Conservation (phyloP, 2,329 filamentous ascomycete genomes). For the Dactylonectria macrodidyma region DNA sequence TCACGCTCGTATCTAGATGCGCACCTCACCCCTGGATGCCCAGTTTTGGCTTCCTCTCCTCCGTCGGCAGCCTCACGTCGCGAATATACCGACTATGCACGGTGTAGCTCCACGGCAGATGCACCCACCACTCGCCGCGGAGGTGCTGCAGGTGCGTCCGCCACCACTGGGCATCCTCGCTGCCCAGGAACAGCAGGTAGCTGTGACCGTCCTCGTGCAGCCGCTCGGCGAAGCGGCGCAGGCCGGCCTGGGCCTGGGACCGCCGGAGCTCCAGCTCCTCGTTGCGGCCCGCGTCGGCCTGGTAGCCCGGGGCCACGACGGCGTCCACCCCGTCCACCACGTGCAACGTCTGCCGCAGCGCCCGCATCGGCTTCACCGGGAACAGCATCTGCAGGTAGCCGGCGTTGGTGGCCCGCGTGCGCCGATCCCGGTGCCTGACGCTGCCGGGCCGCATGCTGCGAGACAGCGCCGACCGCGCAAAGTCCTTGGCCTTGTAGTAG, state of each 20-base stretch:
- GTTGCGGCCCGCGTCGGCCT: conserved; percentile 16
- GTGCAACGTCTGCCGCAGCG: conserved; percentile 26
- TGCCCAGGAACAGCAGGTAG: conserved; percentile 25
- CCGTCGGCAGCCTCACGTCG: conserved; percentile 16
- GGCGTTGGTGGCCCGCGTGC: conserved; percentile 2
- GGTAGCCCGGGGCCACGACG: conserved; percentile 19
- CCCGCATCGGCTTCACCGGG: conserved; percentile 4
- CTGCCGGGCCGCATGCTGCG: conserved; percentile 1
- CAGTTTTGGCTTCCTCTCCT: conserved; percentile 13
- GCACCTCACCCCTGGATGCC: conserved; percentile 34
- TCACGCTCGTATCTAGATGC: conserved; percentile 52
- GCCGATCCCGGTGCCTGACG: conserved; percentile 14
- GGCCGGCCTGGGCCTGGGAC: conserved; percentile 4
- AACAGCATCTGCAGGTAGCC: conserved; percentile 26
- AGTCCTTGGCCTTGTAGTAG: conserved; percentile 30
- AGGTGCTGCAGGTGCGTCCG: conserved; percentile 19
- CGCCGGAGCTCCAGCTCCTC: conserved; percentile 18
- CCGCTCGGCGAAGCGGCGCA: conserved; percentile 17
- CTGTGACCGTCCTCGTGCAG: conserved; percentile 19
- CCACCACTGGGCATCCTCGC: conserved; percentile 29
- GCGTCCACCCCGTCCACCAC: conserved; percentile 19
- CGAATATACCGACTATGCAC: conserved; percentile 20
- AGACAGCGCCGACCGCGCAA: conserved; percentile 18
- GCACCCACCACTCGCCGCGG: conserved; percentile 27
- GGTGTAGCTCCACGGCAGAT: conserved; percentile 24